Evolutionary conservation across 2,329 filamentous ascomycete genomes (phyloP).

Genomic region (Tolypocladium ophioglossoides): DNA sequence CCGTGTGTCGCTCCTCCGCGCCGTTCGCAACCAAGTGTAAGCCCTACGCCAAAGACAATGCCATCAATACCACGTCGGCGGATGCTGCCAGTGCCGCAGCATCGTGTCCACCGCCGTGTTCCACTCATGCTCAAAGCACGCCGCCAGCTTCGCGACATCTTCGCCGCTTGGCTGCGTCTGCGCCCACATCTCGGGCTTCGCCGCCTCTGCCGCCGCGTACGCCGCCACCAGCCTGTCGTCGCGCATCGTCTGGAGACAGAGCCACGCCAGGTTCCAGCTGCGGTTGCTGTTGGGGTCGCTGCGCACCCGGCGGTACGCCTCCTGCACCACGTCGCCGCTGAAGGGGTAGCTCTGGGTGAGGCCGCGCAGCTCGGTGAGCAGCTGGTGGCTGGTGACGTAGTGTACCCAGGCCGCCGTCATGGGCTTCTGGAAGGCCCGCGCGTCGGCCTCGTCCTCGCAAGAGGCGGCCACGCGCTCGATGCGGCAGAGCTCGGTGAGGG

Average conservation of each 20-base stretch:
- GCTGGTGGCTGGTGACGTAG: constrained; percentile 60
- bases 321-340: constrained; percentile 51
- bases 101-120: constrained; percentile 51
- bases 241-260: constrained; percentile 55
- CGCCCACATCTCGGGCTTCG: constrained; percentile 61
- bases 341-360: constrained; percentile 60
- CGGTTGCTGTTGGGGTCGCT: constrained; percentile 54
- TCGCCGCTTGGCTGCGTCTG: constrained; percentile 42
- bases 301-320: constrained; percentile 54
- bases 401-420: constrained; percentile 63
- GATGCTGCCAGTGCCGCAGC: constrained; percentile 55
- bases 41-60: background rate
- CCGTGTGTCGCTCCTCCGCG: background rate
- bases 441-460: constrained; percentile 47
- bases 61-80: constrained; percentile 44
- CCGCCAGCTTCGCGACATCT: constrained; percentile 47
- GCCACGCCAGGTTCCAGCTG: constrained; percentile 70
- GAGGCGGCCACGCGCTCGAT: constrained; percentile 56
- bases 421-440: constrained; percentile 45
- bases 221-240: constrained; percentile 50
- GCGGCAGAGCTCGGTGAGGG: constrained; percentile 59
- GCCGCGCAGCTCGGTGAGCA: constrained; percentile 59
- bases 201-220: constrained; percentile 51
- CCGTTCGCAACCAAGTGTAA: background rate
- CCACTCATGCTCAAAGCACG: constrained; percentile 59